Evolutionary conservation across 2,329 filamentous ascomycete species (phyloP).

Genomic region (Colletotrichum sp.): DNA sequence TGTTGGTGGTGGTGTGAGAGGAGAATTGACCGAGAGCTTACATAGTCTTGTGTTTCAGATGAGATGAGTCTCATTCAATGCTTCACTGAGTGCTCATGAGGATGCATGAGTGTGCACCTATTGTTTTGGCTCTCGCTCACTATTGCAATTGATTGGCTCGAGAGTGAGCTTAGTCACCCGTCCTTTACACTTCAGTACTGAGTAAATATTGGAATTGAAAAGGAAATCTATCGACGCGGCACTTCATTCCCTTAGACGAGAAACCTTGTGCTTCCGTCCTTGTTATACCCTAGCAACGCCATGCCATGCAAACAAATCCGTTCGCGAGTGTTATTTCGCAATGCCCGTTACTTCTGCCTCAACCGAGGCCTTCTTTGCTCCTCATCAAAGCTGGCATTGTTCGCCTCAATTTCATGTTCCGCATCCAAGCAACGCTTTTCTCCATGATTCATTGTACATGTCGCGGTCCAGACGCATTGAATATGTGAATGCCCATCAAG

Average conservation of each 20-base stretch:
- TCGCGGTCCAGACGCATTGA: not conserved
- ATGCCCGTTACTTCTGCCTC: not conserved
- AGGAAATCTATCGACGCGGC: not conserved
- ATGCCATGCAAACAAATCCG: constrained; percentile 21
- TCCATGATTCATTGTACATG: constrained; percentile 17
- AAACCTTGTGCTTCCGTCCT: constrained; percentile 3
- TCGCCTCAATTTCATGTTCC: not conserved
- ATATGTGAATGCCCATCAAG: not conserved
- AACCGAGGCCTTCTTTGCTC: not conserved
- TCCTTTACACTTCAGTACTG: not conserved
- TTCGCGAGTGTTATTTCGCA: not conserved
- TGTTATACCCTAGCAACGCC: constrained; percentile 20
- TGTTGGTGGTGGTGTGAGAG: not conserved
- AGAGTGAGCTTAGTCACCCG: not conserved
- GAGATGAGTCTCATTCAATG: not conserved
- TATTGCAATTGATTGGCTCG: not conserved
- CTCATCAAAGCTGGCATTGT: not conserved
- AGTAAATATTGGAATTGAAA: not conserved
- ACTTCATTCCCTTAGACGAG: not conserved
- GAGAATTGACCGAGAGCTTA: not conserved
- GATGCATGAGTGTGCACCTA: not conserved
- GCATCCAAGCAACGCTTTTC: constrained; percentile 15
- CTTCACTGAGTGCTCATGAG: not conserved
- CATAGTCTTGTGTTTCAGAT: not conserved
- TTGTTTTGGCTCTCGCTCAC: not conserved